Conservation (phyloP, 495 filamentous ascomycete species). For the Penicillium ochrochloron region DNA sequence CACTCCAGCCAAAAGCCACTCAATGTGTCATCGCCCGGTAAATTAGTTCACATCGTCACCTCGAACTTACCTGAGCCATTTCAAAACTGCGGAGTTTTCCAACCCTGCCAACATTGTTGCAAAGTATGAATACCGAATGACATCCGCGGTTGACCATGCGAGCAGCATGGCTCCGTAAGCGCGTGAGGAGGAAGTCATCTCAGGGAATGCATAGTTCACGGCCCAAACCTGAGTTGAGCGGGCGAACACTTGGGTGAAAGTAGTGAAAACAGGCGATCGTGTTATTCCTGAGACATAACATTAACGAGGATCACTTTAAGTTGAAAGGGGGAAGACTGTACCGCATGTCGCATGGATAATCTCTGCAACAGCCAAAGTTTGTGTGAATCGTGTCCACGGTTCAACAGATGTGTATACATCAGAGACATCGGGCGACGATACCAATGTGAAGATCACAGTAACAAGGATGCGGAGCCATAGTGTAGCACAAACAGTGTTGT, state of each 20-base stretch:
- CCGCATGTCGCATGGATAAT: slow-evolving; percentile 56
- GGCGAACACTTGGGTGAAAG: slow-evolving; percentile 56
- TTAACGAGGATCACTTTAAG: slow-evolving; percentile 5
- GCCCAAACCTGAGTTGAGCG: slow-evolving; percentile 60
- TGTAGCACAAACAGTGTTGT: slow-evolving; percentile 70
- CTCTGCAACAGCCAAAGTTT: slow-evolving; percentile 38
- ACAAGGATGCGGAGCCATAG: slow-evolving; percentile 63
- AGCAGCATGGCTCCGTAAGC: slow-evolving; percentile 55
- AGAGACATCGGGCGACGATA: slow-evolving; percentile 17
- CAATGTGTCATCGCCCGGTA: background rate
- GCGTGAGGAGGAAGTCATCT: slow-evolving; percentile 31
- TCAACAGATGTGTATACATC: slow-evolving; percentile 34
- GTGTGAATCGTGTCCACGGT: slow-evolving; percentile 35
- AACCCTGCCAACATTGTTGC: slow-evolving; percentile 37
- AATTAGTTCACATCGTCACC: background rate
- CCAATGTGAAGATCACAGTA: slow-evolving; percentile 14
- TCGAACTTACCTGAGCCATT: slow-evolving; percentile 44
- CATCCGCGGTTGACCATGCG: slow-evolving; percentile 57
- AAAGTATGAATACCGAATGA: slow-evolving; percentile 58
- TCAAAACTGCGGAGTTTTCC: slow-evolving; percentile 39
- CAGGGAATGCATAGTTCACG: slow-evolving; percentile 49
- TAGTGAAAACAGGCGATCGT: slow-evolving; percentile 56
- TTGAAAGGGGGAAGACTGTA: slow-evolving; percentile 5
- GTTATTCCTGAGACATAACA: slow-evolving; percentile 46
- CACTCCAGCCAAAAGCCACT: background rate